These are phyloP conservation scores for Hyparrhenia diplandra DNA, from an alignment of 176 grass and related monocot species.

Conservation along the genomic window DNA sequence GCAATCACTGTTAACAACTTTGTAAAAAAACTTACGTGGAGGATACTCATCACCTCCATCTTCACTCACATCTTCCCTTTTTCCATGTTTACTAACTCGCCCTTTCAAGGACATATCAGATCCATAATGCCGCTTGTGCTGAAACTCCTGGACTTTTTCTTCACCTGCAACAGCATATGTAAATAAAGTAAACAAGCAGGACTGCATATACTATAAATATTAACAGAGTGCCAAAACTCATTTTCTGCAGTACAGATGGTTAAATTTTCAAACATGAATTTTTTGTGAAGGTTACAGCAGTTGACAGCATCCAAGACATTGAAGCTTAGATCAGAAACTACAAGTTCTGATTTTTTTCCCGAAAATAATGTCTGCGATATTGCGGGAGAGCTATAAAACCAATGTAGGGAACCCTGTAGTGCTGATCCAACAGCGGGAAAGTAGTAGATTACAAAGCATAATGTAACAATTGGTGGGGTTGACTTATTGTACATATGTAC, in stretches of 20 bases:
- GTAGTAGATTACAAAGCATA: not conserved
- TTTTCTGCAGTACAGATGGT: not conserved
- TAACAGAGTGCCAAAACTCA: not conserved
- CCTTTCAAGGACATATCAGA: slow-evolving; percentile 67
- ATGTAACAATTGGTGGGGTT: not conserved
- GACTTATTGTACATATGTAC: not conserved
- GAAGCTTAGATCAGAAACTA: not conserved
- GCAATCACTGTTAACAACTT: not conserved
- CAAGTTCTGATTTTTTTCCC: not conserved
- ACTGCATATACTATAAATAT: not conserved
- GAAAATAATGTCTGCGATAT: not conserved
- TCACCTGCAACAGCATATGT: slow-evolving; percentile 42
- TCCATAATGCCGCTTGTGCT: slow-evolving; percentile 70
- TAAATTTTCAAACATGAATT: not conserved
- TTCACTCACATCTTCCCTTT: slow-evolving; percentile 58
- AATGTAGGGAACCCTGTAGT: not conserved
- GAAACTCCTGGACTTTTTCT: slow-evolving; percentile 64
- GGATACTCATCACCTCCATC: slow-evolving; percentile 59
- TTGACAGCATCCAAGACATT: not conserved
- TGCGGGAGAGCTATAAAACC: not conserved
- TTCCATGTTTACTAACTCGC: slow-evolving; percentile 62
- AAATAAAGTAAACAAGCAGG: not conserved
- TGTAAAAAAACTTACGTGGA: slow-evolving; percentile 49
- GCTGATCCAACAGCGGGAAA: not conserved
- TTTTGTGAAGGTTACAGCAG: not conserved